Evolutionary conservation across 306 rosid species (phyloP).

Genomic region (Rosa persica): DNA sequence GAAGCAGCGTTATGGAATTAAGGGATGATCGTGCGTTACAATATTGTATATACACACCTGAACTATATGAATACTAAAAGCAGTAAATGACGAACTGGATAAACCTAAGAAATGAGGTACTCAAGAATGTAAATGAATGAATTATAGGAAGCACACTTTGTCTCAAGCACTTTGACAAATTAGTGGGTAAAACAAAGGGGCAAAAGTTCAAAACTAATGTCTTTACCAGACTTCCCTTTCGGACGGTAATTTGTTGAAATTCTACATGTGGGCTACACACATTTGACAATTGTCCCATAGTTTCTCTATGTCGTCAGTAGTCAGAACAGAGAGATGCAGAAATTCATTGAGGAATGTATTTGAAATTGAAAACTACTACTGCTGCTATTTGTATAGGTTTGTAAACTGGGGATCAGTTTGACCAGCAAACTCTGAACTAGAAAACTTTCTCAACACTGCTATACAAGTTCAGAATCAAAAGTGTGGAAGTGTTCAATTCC

Average conservation of each 20-base stretch:
- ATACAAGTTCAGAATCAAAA: neutral
- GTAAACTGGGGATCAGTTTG: neutral
- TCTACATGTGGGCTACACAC: neutral
- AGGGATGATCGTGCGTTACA: neutral
- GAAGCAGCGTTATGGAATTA: constrained; percentile 17
- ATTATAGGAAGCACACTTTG: neutral
- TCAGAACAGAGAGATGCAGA: neutral
- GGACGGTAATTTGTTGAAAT: neutral
- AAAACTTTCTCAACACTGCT: neutral
- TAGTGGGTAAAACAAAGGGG: neutral
- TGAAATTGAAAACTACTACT: neutral
- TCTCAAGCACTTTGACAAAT: neutral
- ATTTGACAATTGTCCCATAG: neutral
- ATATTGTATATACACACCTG: neutral
- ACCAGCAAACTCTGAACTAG: neutral
- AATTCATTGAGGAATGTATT: neutral
- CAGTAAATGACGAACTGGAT: neutral
- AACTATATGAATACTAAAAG: neutral
- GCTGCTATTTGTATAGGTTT: neutral
- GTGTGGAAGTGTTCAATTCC: neutral
- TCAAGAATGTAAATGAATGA: neutral
- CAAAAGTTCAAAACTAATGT: neutral
- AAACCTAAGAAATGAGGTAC: neutral
- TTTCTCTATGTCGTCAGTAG: neutral
- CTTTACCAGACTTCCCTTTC: neutral